Percentiles rank a stretch among this genome's conserved stretches.
These are phyloP conservation scores for Zygoascus bituminiphila DNA, from an alignment of 805 yeast genomes.

Conservation along the genomic window DNA sequence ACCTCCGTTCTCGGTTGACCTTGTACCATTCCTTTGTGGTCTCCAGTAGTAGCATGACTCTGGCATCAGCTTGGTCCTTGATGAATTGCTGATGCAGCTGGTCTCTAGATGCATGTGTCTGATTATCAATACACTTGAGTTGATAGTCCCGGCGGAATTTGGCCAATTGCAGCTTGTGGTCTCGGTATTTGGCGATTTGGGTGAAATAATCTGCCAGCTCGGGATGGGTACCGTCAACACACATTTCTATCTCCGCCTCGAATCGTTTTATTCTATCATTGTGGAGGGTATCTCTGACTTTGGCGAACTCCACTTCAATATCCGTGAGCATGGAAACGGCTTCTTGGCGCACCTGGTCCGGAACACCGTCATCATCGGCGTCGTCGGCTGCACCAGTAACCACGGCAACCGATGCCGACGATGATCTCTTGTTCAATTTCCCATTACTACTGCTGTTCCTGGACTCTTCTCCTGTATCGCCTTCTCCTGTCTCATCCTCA, in stretches of 20 bases:
- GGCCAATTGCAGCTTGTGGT: conserved; percentile 52
- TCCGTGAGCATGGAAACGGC: conserved; percentile 68
- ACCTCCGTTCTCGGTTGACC: conserved; percentile 79
- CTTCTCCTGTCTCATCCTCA: background rate
- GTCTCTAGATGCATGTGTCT: conserved; percentile 71
- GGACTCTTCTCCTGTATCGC: background rate
- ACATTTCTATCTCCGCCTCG: conserved; percentile 77
- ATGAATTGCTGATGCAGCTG: conserved; percentile 76
- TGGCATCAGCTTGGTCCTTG: conserved; percentile 58
- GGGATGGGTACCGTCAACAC: conserved; percentile 86
- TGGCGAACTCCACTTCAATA: conserved; percentile 82
- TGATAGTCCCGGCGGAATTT: conserved; percentile 51
- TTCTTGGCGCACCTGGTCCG: conserved; percentile 41
- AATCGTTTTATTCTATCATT: conserved; percentile 71
- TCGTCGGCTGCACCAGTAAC: conserved; percentile 4
- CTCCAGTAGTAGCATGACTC: conserved; percentile 52
- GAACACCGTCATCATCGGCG: conserved; percentile 18
- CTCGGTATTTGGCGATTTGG: conserved; percentile 65
- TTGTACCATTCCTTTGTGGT: conserved; percentile 89
- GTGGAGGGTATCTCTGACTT: conserved; percentile 72
- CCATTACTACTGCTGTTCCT: conserved; percentile 1
- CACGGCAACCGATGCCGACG: background rate
- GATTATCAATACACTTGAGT: conserved; percentile 66
- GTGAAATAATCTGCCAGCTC: conserved; percentile 67
- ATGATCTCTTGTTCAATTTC: background rate